phyloP scores from a whole-genome alignment of 2,329 filamentous ascomycete genomes.

The Trichoderma sp. region DNA sequence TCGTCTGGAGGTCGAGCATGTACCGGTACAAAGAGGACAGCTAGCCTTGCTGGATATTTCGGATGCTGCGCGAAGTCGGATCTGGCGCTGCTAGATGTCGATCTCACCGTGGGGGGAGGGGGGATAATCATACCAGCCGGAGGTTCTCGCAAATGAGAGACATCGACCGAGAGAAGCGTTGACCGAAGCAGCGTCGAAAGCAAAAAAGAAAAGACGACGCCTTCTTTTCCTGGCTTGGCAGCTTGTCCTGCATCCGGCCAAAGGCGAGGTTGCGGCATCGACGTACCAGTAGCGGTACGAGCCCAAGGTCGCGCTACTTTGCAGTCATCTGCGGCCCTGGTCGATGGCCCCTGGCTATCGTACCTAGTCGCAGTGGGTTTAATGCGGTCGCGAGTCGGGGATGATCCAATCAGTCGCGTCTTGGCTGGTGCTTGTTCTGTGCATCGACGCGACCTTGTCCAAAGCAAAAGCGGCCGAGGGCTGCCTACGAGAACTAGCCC shows the following conservation, averaged over 20 bases:
- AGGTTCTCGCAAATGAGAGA: not conserved
- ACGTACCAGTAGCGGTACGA: not conserved
- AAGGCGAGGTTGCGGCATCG: constrained; percentile 1
- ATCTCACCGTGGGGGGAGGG: constrained; percentile 5
- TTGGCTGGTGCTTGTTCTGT: constrained; percentile 20
- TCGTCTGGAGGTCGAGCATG: not conserved
- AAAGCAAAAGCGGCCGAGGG: constrained; percentile 22
- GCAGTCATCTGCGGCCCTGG: constrained; percentile 19
- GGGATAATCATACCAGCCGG: not conserved
- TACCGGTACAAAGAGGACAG: not conserved
- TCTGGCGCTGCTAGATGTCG: constrained; percentile 16
- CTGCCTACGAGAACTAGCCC: not conserved
- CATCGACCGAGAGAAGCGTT: not conserved
- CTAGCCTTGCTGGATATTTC: not conserved
- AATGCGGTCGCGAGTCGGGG: constrained; percentile 20
- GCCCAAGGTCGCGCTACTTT: constrained; percentile 11
- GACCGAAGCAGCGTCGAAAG: constrained; percentile 1
- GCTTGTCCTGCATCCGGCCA: constrained; percentile 19
- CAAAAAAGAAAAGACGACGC: not conserved
- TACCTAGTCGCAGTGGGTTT: constrained; percentile 12
- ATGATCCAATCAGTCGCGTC: constrained; percentile 30
- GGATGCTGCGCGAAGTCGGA: constrained; percentile 15
- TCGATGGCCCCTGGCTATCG: constrained; percentile 13
- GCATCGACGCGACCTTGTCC: constrained; percentile 30
- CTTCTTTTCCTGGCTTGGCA: constrained; percentile 6